Evolutionary conservation across 306 rosid genomes (phyloP), one percentile per base, ranked within the genome.

Genomic region (Boehmeria nivea): DNA sequence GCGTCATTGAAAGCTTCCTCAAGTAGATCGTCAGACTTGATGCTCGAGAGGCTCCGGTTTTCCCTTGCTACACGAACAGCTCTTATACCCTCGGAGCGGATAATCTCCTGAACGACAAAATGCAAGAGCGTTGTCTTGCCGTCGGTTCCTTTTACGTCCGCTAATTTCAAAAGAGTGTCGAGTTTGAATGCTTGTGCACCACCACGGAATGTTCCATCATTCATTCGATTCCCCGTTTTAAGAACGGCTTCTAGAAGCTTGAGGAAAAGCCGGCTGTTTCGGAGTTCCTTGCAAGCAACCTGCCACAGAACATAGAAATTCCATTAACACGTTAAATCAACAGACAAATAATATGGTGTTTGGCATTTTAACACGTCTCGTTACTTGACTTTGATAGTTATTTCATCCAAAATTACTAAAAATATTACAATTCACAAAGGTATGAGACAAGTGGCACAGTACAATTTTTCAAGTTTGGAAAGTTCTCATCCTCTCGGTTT

Each of bases 171-270:
- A 10, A 93, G 83, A 4, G 99, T 93, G 57, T 93, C 96, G 19
- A 93, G 93, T 76, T 83, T 93, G 61, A 93, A 93, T 27, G 99
- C 99, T 74, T 72, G 94, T 27, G 99, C 99, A 18, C 95, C 84
- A 31, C 99, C 99, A 18, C 96, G 90, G 46, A 85, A 93, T 51
- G 99, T 93, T 7, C 99, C 99, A 28, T 71, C 87, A 17, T 93
- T 93, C 99, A 93, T 93, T 12, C 99, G 96, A 66, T 93, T 93
- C 2, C 99, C 99, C 1, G 99, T 88, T 73, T 93, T 93, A 14
- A 93, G 95, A 79, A 93, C 99, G 42, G 99, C 99, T 93, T 93
- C 99, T 34, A 93, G 83, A 72, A 88, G 94, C 75, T 93, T 93
- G 39, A 93, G 88, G 84, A 93, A 93, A 54, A 93, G 66, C 64